These are phyloP conservation scores for Colletotrichum zoysiae DNA, from an alignment of 2,329 filamentous ascomycete genomes.

Conservation along the genomic window DNA sequence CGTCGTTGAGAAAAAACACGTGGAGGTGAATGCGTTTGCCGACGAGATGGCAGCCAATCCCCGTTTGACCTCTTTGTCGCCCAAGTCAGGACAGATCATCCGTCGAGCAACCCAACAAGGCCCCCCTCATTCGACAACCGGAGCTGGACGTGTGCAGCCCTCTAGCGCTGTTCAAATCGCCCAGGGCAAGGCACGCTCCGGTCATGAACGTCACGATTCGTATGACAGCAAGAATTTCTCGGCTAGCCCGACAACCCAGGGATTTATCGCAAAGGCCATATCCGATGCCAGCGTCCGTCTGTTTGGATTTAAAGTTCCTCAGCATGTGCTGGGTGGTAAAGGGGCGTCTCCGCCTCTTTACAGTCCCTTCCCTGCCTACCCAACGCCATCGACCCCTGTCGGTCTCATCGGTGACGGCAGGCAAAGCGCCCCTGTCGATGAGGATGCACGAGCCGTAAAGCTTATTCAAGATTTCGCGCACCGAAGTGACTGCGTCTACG, in stretches of 20 bases:
- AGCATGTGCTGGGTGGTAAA: slow-evolving; percentile 67
- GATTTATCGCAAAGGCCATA: slow-evolving; percentile 93
- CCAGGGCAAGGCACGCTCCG: slow-evolving; percentile 71
- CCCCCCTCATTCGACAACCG: slow-evolving; percentile 74
- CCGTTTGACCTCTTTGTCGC: slow-evolving; percentile 65
- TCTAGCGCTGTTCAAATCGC: slow-evolving; percentile 82
- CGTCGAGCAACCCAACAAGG: slow-evolving; percentile 86
- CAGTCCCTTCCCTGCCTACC: slow-evolving; percentile 87
- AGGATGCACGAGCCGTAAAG: slow-evolving; percentile 83
- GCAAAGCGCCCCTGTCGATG: slow-evolving; percentile 73
- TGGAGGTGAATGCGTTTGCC: slow-evolving; percentile 97
- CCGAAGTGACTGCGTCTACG: slow-evolving; percentile 94
- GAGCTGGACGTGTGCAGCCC: slow-evolving; percentile 74
- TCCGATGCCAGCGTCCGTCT: slow-evolving; percentile 87
- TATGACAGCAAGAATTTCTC: slow-evolving; percentile 80
- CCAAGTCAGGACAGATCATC: slow-evolving; percentile 73
- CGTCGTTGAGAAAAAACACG: slow-evolving; percentile 91
- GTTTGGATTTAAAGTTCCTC: slow-evolving; percentile 78
- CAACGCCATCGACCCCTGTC: slow-evolving; percentile 70
- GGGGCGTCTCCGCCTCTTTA: slow-evolving; percentile 82
- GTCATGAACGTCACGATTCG: slow-evolving; percentile 82
- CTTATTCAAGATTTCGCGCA: slow-evolving; percentile 93
- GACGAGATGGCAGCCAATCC: slow-evolving; percentile 93
- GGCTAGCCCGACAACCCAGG: slow-evolving; percentile 81
- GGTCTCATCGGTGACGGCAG: slow-evolving; percentile 78